These are phyloP conservation scores for Umbelopsis sp. DNA, from an alignment of 371 early-diverging fungal species.

Conservation along the genomic window DNA sequence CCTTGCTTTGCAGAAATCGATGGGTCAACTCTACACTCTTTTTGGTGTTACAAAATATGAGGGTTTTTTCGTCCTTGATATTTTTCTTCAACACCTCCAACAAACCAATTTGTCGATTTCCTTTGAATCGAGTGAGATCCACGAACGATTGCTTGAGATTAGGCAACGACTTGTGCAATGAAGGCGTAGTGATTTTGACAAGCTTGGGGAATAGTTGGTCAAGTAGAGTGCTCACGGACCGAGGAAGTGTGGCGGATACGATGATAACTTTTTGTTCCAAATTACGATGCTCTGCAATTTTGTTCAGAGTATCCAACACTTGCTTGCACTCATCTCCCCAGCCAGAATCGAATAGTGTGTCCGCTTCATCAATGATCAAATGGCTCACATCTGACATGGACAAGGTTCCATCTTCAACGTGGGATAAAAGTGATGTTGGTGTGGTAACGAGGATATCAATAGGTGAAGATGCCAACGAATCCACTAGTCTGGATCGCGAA, in stretches of 20 bases:
- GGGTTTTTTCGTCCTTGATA: constrained; percentile 57
- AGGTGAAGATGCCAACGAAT: constrained; percentile 50
- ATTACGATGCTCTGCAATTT: constrained; percentile 13
- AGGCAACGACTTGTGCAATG: constrained; percentile 80
- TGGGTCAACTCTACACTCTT: constrained; percentile 66
- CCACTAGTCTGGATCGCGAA: constrained; percentile 40
- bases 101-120: constrained; percentile 64
- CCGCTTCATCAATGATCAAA: constrained; percentile 92
- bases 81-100: constrained; percentile 77
- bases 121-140: constrained; percentile 62
- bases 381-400: constrained; percentile 61
- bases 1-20: constrained; percentile 62
- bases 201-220: constrained; percentile 59
- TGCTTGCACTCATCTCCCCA: constrained; percentile 70
- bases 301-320: constrained; percentile 25
- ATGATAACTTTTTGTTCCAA: constrained; percentile 47
- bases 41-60: constrained; percentile 90
- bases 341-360: constrained; percentile 86
- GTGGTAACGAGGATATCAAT: constrained; percentile 87
- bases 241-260: constrained; percentile 90
- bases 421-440: constrained; percentile 63
- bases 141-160: constrained; percentile 80
- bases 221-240: constrained; percentile 68
- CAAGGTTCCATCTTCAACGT: constrained; percentile 49
- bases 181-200: constrained; percentile 79